A percentile compares a stretch with the other conserved stretches of the same genome.
Conservation (phyloP, 2,329 filamentous ascomycete genomes). For the Pseudocercospora fijiensis region DNA sequence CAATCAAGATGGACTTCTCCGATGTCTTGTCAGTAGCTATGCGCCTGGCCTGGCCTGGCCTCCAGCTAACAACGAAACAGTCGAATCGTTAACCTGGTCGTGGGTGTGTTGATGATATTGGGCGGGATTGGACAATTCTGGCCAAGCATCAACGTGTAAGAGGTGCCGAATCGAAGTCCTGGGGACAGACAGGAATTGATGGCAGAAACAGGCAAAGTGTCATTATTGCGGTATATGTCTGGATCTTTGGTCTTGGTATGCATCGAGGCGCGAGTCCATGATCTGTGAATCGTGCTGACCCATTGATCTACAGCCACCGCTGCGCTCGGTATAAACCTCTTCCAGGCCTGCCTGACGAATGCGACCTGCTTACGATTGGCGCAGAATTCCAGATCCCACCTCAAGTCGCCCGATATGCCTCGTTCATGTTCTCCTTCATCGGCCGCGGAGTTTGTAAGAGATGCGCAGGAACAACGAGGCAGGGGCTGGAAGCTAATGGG, state of each 20-base stretch:
- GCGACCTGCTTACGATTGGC: conserved; percentile 13
- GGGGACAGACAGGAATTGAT: conserved; percentile 4
- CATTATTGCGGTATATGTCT: conserved; percentile 81
- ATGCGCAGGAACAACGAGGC: conserved; percentile 6
- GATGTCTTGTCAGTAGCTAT: conserved; percentile 74
- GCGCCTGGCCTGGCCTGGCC: conserved; percentile 12
- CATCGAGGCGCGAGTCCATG: neutral
- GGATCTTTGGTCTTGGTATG: conserved; percentile 84
- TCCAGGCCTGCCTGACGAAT: neutral
- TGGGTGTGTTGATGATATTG: conserved; percentile 82
- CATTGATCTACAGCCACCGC: conserved; percentile 57
- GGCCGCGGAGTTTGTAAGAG: conserved; percentile 87
- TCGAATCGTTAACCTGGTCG: conserved; percentile 88
- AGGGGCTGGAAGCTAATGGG: conserved; percentile 19
- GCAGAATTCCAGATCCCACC: conserved; percentile 90
- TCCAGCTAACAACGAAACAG: conserved; percentile 50
- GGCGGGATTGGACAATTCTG: conserved; percentile 78
- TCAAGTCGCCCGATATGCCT: conserved; percentile 88
- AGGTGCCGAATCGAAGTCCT: neutral
- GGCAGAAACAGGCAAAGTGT: conserved; percentile 59
- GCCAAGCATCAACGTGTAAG: conserved; percentile 56
- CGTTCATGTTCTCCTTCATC: conserved; percentile 96
- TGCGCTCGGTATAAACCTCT: conserved; percentile 43
- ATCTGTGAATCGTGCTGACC: conserved; percentile 10
- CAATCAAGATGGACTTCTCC: conserved; percentile 74